Evolutionary conservation across 352 stramenopile species (phyloP), one percentile per base, ranked within the genome.

Genomic region (Phytopythium aichiense): DNA sequence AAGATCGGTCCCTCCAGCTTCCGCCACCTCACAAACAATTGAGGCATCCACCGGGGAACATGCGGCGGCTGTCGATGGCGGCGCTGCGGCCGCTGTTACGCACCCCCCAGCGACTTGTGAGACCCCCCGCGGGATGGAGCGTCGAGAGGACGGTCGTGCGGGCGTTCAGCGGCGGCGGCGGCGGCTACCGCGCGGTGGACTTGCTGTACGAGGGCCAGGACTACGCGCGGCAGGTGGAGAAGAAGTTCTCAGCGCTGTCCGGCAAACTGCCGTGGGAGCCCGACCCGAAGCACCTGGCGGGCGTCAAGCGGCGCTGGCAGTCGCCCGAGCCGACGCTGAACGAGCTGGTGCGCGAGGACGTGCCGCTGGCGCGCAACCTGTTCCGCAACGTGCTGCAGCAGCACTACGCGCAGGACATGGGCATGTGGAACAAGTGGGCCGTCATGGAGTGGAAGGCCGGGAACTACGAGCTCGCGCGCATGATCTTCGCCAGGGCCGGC

Each of bases 381-480:
- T 95, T 95, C 66, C 81, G 84, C 16, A 89, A 88, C 51, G 79
- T 91, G 56, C 68, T 95, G 56, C 84, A 95, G 66, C 73, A 79
- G 53, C 69, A 86, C 37, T 95, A 95, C 68, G 65, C 72, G 7
- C 81, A 85, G 23, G 84, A 95, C 72, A 94, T 95, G 84, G 79
- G 75, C 65, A 95, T 95, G 87, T 95, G 87, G 87, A 95, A 95
- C 75, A 95, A 95, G 64, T 95, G 87, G 87, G 87, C 74, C 50
- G 84, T 87, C 48, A 95, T 95, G 87, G 87, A 95, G 68, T 95
- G 87, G 87, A 91, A 92, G 51, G 85, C 81, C 5, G 83, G 80
- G 0, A 95, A 95, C 63, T 81, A 83, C 63, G 81, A 84, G 64
- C 74, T 95, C 46, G 84, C 87, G 56, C 69, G 87, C 45, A 94